Evolutionary conservation across 1,139 yeast genomes (phyloP).

Genomic region (Protomyces inundatus): DNA sequence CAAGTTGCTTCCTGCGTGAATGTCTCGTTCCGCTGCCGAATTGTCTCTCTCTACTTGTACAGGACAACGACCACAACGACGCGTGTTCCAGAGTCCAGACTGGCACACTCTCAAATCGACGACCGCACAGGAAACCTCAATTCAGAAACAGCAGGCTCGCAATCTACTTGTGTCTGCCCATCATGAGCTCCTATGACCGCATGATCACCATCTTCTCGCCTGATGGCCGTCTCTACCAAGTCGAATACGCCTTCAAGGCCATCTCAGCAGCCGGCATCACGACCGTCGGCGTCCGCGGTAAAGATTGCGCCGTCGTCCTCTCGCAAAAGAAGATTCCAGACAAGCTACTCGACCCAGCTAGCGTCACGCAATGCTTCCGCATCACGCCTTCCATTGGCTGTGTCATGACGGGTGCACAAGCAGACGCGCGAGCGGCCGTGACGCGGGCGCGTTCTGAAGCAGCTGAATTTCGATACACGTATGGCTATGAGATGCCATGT

Average conservation of each 20-base stretch:
- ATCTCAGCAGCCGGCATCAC: conserved; percentile 89
- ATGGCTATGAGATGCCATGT: conserved; percentile 96
- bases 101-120: too few relatives aligned
- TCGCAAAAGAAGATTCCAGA: conserved; percentile 89
- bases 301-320: conserved; percentile 81
- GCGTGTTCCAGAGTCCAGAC: too few relatives aligned
- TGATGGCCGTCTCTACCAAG: conserved; percentile 95
- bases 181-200: conserved; percentile 60
- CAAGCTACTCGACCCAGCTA: conserved; percentile 27
- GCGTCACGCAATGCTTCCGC: conserved; percentile 27
- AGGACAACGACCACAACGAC: too few relatives aligned
- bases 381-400: conserved; percentile 57
- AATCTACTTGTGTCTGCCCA: neutral
- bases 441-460: conserved; percentile 88
- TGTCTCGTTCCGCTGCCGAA: too few relatives aligned
- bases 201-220: conserved; percentile 98
- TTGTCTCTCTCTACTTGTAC: too few relatives aligned
- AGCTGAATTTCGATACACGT: conserved; percentile 86
- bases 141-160: neutral
- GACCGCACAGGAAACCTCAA: too few relatives aligned
- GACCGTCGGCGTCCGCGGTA: conserved; percentile 79
- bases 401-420: conserved; percentile 74
- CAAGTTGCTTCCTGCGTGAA: too few relatives aligned
- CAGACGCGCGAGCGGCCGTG: conserved; percentile 91
- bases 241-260: conserved; percentile 90